Percentiles rank a stretch among this genome's conserved stretches.
Evolutionary conservation across 192 early-diverging fungal genomes (phyloP).

Genomic region (Coemansia sp.): DNA sequence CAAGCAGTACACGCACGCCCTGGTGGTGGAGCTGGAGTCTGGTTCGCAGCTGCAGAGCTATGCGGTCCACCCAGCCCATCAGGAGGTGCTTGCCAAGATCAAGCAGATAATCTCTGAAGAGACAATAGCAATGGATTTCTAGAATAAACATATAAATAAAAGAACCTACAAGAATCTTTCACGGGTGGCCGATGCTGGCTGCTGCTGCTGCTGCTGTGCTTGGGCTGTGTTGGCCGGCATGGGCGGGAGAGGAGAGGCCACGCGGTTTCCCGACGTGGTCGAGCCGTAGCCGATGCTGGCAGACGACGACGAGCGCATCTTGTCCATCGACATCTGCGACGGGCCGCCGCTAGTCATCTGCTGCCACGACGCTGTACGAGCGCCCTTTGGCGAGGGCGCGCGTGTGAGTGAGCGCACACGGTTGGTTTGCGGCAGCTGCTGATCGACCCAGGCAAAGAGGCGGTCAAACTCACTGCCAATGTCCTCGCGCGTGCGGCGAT

Average conservation of each 20-base stretch:
- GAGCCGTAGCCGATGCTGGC: constrained; percentile 41
- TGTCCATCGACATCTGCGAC: constrained; percentile 5
- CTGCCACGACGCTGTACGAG: constrained; percentile 41
- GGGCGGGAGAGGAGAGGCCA: constrained; percentile 33
- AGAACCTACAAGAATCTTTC: not conserved
- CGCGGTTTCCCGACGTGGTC: constrained; percentile 35
- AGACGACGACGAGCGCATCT: constrained; percentile 32
- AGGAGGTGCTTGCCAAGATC: constrained; percentile 24
- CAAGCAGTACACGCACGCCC: constrained; percentile 36
- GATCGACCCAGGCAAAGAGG: constrained; percentile 50
- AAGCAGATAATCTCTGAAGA: constrained; percentile 22
- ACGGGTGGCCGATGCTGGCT: too few species aligned
- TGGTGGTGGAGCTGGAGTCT: constrained; percentile 27
- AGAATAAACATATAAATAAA: not conserved
- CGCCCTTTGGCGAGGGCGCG: constrained; percentile 35
- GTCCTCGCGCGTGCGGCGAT: constrained; percentile 48
- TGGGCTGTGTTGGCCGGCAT: constrained; percentile 18
- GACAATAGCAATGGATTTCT: constrained; percentile 31
- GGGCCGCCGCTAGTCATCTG: not conserved
- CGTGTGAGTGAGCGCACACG: constrained; percentile 27
- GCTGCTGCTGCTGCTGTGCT: not conserved
- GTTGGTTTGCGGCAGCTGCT: constrained; percentile 41
- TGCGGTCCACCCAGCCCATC: constrained; percentile 24
- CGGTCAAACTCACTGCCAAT: constrained; percentile 55
- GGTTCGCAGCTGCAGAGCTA: constrained; percentile 17